Conservation (phyloP, 2,329 filamentous ascomycete species). For the Fusarium acutatum region DNA sequence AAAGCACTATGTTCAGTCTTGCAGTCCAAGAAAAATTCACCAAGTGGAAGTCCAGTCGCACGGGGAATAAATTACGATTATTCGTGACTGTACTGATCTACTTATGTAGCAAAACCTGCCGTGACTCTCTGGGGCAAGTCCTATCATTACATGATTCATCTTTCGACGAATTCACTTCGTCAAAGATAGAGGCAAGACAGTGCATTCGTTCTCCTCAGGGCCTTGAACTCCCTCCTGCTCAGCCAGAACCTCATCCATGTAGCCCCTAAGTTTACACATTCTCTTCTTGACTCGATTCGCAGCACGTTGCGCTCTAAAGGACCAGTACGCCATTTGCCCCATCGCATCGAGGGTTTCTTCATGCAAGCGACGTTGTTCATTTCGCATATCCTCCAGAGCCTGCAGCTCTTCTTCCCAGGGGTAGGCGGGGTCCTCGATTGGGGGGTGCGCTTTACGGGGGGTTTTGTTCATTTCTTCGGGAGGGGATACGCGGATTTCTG, state of each 20-base stretch:
- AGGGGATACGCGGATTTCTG: background rate
- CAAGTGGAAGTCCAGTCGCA: no score
- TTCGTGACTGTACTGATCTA: background rate
- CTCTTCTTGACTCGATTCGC: background rate
- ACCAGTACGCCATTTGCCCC: background rate
- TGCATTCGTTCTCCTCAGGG: background rate
- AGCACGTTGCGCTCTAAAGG: background rate
- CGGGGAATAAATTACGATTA: background rate
- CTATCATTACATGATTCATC: background rate
- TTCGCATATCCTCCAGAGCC: background rate
- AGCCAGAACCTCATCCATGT: background rate
- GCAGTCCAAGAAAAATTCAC: background rate
- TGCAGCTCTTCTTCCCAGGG: background rate
- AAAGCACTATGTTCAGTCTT: background rate
- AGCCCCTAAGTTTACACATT: background rate
- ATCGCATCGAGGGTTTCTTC: background rate
- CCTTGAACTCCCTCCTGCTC: background rate
- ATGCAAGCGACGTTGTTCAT: background rate
- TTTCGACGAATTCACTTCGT: background rate
- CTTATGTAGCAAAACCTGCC: background rate
- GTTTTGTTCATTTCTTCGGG: background rate
- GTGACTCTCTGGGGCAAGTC: background rate
- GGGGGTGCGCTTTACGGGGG: background rate
- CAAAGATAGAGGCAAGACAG: background rate
- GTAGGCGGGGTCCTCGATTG: background rate